Evolutionary conservation across 805 yeast genomes (phyloP), one percentile per base, ranked within the genome.

Genomic region (Sungouiella blattae): DNA sequence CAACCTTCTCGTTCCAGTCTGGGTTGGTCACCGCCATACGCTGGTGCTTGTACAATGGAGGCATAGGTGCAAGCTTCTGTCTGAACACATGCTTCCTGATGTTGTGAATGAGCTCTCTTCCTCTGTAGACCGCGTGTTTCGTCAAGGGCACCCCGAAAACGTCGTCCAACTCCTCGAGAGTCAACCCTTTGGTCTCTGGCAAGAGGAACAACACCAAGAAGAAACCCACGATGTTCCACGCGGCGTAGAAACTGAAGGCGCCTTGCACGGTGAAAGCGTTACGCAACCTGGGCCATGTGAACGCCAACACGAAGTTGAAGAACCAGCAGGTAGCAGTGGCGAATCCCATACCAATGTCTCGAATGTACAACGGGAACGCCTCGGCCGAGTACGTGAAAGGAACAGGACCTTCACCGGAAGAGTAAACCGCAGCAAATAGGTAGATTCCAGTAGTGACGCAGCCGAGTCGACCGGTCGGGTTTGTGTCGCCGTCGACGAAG

Each of bases 301-400:
- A 70, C 14, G 93, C 78, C 42, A 80, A 64, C 34, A 80, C 62
- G 47, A 80, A 80, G 57, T 80, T 80, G 69, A 80, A 80, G 60
- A 80, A 80, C 86, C 86, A 80, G 55, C 83, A 69, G 13, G 82
- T 77, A 14, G 85, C 81, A 20, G 89, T 80, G 18, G 89, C 91
- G 44, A 80, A 67, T 2, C 88, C 79, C 80, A 87, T 82, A 35
- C 91, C 89, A 35, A 84, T 62, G 46, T 86, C 88, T 62, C 94
- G 77, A 42, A 84, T 76, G 52, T 83, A 82, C 51, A 85, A 67
- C 41, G 91, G 87, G 83, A 66, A 76, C 50, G 83, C 84, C 59
- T 87, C 95, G 7, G 95, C 94, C 16, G 88, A 80, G 54, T 87
- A 84, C 2, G 93, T 83, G 64, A 87, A 87, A 3, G 95, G 94